These are phyloP conservation scores for Macrolepiota albuminosa DNA, from an alignment of 768 basidiomycete genomes.

Conservation along the genomic window DNA sequence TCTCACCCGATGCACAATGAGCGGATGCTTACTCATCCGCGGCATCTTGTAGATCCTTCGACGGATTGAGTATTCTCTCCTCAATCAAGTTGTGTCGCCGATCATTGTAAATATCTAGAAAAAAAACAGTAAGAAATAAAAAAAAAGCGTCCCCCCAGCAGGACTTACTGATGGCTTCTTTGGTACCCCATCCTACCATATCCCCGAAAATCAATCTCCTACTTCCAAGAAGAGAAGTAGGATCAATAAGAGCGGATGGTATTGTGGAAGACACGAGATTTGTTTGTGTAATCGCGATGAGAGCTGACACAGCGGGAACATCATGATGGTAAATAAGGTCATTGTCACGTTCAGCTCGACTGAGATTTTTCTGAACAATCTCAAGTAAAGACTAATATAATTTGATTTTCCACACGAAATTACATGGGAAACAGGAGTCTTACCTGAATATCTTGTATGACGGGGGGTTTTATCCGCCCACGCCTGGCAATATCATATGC, in stretches of 20 bases:
- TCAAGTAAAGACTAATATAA: slow-evolving; percentile 67
- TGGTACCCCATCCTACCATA: slow-evolving; percentile 82
- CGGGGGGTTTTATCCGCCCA: slow-evolving; percentile 53
- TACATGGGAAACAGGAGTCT: slow-evolving; percentile 9
- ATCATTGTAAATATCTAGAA: slow-evolving; percentile 79
- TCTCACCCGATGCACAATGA: background rate
- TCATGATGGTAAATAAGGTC: slow-evolving; percentile 93
- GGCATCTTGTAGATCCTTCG: slow-evolving; percentile 58
- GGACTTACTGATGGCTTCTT: slow-evolving; percentile 77
- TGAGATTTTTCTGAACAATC: slow-evolving; percentile 58
- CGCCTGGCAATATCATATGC: slow-evolving; percentile 66
- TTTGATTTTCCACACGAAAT: background rate
- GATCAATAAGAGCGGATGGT: slow-evolving; percentile 55
- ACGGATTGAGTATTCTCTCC: slow-evolving; percentile 57
- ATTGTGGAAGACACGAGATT: slow-evolving; percentile 59
- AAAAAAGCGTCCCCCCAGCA: background rate
- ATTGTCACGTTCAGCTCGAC: slow-evolving; percentile 84
- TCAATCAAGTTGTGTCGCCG: slow-evolving; percentile 66
- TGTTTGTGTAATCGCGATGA: slow-evolving; percentile 60
- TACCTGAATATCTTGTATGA: slow-evolving; percentile 80
- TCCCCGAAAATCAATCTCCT: slow-evolving; percentile 65
- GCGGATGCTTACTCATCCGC: slow-evolving; percentile 49
- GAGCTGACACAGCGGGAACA: slow-evolving; percentile 66
- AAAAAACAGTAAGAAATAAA: background rate
- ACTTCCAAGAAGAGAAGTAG: slow-evolving; percentile 46